Evolutionary conservation across 2,329 filamentous ascomycete species (phyloP), one percentile per base, ranked within the genome.

Genomic region (Pestalotiopsis sp.): DNA sequence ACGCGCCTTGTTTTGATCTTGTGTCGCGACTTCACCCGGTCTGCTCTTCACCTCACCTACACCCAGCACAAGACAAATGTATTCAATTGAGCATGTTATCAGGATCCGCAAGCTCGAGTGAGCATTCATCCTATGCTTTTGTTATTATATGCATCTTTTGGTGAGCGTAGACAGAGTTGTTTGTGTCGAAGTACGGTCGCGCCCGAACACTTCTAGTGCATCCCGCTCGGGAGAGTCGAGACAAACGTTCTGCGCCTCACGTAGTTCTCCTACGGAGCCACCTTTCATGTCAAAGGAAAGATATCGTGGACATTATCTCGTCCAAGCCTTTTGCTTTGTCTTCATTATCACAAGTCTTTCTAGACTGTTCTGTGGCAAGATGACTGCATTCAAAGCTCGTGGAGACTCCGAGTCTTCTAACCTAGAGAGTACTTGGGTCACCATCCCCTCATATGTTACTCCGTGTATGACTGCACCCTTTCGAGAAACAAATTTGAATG

Each of bases 1-100:
- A 59, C 57, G 57, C 57, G 57, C 23, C 57, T 59, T 59, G 57
- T 59, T 59, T 59, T 59, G 57, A 23, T 27, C 11, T 59, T 59
- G 57, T 59, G 57, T 59, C 57, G 57, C 57, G 57, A 27, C 57
- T 59, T 14, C 45, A 52, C 6, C 17, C 13, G 41, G 13, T 14
- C 41, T 20, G 6, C 17, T n/a, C 45, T 52, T n/a, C 45, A 11
- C 6, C 17, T n/a, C 17, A 20, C 17, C 17, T 20, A 52, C 7
- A n/a, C 20, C 45, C 45, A 52, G n/a, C 45, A 52, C 45, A 52
- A 52, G 17, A 52, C 45, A n/a, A 23, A 52, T n/a, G n/a, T 3
- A 9, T n/a, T 6, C 3, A n/a, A 9, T 9, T n/a, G 9, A 52
- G 7, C 45, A 23, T 52, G 17, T n/a, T 7, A 12, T 52, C 17